Evolutionary conservation across 2,329 filamentous ascomycete species (phyloP).

Genomic region (Westerdykella sp.): DNA sequence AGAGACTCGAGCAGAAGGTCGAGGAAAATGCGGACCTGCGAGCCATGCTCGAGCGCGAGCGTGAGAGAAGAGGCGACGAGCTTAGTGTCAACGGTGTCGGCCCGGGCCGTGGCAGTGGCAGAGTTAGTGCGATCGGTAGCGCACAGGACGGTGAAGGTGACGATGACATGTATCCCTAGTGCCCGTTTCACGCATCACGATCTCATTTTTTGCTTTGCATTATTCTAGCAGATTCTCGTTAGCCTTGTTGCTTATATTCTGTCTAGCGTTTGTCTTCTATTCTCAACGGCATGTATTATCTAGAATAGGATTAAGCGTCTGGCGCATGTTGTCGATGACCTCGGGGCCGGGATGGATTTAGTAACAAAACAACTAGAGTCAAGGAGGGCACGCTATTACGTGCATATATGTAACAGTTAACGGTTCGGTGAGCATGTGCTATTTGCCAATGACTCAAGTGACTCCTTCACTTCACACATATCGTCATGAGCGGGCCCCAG

Average conservation of each 20-base stretch:
- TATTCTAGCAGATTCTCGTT: neutral
- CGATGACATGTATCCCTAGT: conserved; percentile 11
- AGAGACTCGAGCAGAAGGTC: conserved; percentile 70
- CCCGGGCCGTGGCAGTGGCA: conserved; percentile 15
- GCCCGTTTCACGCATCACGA: neutral
- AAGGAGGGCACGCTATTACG: too few relatives aligned
- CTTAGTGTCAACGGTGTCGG: conserved; percentile 13
- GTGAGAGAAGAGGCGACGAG: conserved; percentile 27
- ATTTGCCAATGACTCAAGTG: too few relatives aligned
- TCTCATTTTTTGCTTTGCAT: neutral
- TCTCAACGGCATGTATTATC: conserved; percentile 3
- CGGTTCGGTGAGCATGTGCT: too few relatives aligned
- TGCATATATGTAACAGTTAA: too few relatives aligned
- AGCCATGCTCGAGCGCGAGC: conserved; percentile 56
- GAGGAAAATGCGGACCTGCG: conserved; percentile 66
- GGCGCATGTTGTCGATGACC: conserved; percentile 1
- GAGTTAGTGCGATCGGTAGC: conserved; percentile 14
- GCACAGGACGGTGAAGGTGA: neutral
- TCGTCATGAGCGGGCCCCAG: too few relatives aligned
- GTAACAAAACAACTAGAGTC: too few relatives aligned
- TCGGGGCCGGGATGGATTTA: too few relatives aligned
- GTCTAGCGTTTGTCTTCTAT: neutral
- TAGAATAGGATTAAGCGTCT: conserved; percentile 2
- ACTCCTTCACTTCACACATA: too few relatives aligned
- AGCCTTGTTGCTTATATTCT: neutral